Evolutionary conservation across 1,139 yeast species (phyloP), one percentile per base, ranked within the genome.

Genomic region (Yamadazyma dendronema): DNA sequence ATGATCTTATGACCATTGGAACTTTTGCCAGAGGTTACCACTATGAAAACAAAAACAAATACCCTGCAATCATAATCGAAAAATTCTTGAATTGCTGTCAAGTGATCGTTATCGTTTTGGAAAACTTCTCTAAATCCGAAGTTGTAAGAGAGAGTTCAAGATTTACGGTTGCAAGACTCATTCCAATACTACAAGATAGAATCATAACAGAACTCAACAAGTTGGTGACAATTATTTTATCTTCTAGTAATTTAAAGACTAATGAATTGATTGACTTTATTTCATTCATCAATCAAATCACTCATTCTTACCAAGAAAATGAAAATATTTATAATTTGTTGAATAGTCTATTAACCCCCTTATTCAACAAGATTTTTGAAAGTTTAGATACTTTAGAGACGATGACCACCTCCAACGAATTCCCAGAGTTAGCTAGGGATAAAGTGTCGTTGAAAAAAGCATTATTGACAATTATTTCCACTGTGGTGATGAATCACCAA

Each of bases 21-120:
- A 87, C 96, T 0, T 74, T 90, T 52, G 85, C 90, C 2, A 77
- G 92, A 53, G 97, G 97, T 2, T 81, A 85, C 50, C 84, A 80
- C 46, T 72, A 71, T 33, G 71, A 65, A 33, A 48, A 48, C 21
- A 54, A 25, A 55, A 52, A 13, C 24, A 60, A 58, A 29, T 45
- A 63, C 53, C 42, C 59, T 48, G 50, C 47, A 44, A 69, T 62
- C 33, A 54, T 75, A 17, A 62, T 74, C 13, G 72, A 66, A 39
- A 84, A 81, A 53, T 77, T 87, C 48, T 68, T 76, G 42, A 79
- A 80, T 48, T 86, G 89, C 11, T 79, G 96, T 0, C 89, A 87
- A 56, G 95, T 86, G 23, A 87, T 88, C 10, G 61, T 87, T 24
- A 90, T 89, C 19, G 86, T 95, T 0, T 70, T 92, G 46, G 96